Base-by-base conservation (phyloP, 2,329 filamentous ascomycete species). In the Ambrosiella beaveri region DNA sequence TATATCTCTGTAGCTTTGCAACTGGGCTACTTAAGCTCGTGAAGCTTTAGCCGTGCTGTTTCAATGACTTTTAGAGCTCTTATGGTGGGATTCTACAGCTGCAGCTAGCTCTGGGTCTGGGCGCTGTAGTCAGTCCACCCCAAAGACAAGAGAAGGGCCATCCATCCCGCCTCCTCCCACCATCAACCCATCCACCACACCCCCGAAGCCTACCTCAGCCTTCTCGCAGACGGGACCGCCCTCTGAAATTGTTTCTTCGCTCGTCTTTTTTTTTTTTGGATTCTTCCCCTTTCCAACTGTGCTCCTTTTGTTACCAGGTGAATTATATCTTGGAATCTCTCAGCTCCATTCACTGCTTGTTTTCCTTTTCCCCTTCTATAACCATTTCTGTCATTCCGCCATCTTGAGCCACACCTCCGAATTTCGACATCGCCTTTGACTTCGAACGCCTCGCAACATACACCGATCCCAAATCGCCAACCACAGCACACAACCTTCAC, bases 401-500 rank as follows among this genome's bases (percentile, higher is more conserved):
- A 40, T 39, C 17, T 37, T 49, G 19, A 36, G 12, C 41, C n/a
- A 13, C 35, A n/a, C 37, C 53, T 35, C 19, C 54, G 35, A 47
- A 27, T 27, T 17, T 41, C 27, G 17, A 11, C 19, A n/a, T 35
- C 9, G 15, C 54, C 27, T 27, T 35, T 27, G 39, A n/a, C 51
- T 41, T 8, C 17, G 37, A 44, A 19, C 39, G 40, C 57, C 51
- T 47, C 52, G 44, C 59, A 61, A 63, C 55, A 61, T 51, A 57
- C 27, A 44, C 51, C 11, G 36, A 54, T 15, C 35, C 19, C 54
- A 52, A 59, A 61, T 55, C 38, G 36, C 36, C 36, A 39, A 38
- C 1, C 51, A 19, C 38, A 54, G 38, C 44, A 47, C 36, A 6
- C 41, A 36, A 45, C 15, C 35, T 51, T 64, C 71, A 76, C 65